These are phyloP conservation scores for Amauroascus verrucosus DNA, from an alignment of 2,329 filamentous ascomycete genomes.

Conservation along the genomic window DNA sequence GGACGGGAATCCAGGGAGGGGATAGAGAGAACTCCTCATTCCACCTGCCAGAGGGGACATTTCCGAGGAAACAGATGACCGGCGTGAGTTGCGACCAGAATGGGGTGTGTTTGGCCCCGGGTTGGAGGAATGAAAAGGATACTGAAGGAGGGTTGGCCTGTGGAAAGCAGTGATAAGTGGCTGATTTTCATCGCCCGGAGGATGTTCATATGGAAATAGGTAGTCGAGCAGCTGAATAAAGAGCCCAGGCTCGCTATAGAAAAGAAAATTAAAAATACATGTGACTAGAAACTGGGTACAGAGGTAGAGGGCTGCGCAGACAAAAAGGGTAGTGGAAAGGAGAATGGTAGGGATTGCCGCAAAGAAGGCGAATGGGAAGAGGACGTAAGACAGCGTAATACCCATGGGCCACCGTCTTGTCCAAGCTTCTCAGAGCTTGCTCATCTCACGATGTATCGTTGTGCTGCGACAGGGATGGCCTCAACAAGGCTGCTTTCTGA, in stretches of 20 bases:
- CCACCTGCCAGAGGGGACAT: neutral
- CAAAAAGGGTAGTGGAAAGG: neutral
- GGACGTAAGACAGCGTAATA: neutral
- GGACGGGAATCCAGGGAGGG: neutral
- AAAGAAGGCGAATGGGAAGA: slow-evolving; percentile 1
- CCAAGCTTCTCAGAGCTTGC: neutral
- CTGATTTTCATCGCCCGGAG: neutral
- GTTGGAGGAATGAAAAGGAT: neutral
- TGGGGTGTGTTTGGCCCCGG: neutral
- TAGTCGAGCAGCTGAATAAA: neutral
- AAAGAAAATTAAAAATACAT: neutral
- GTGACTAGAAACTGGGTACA: neutral
- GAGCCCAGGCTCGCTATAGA: neutral
- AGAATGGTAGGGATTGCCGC: neutral
- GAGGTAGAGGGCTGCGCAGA: neutral
- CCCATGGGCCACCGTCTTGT: neutral
- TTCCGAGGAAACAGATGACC: slow-evolving; percentile 1
- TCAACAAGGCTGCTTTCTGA: too few species aligned
- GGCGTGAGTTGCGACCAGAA: neutral
- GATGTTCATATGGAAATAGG: neutral
- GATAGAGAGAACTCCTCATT: neutral
- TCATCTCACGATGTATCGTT: neutral
- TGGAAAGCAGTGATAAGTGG: neutral
- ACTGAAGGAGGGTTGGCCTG: neutral
- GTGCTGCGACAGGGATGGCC: too few species aligned